These are phyloP conservation scores for Pyrenopolyporus hunteri DNA, from an alignment of 495 filamentous ascomycete species.

Conservation along the genomic window DNA sequence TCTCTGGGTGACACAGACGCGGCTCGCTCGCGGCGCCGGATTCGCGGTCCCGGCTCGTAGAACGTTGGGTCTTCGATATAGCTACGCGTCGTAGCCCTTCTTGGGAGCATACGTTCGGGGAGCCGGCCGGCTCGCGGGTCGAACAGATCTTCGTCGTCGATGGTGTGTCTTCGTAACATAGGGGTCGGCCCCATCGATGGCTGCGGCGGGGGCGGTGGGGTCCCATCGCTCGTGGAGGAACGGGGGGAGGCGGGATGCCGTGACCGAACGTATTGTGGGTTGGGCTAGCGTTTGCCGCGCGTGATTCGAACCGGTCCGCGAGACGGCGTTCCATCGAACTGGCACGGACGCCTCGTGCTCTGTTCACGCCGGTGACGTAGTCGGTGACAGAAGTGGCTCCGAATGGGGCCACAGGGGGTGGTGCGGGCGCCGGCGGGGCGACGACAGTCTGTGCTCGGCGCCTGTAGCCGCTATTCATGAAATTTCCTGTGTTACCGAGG, in stretches of 20 bases:
- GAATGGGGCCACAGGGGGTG: slow-evolving; percentile 43
- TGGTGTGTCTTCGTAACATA: slow-evolving; percentile 47
- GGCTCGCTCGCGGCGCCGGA: slow-evolving; percentile 30
- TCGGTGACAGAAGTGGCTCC: slow-evolving; percentile 44
- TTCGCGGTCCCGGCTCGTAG: slow-evolving; percentile 28
- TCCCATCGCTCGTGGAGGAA: slow-evolving; percentile 41
- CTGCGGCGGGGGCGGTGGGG: slow-evolving; percentile 31
- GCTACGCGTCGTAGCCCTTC: slow-evolving; percentile 25
- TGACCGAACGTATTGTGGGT: slow-evolving; percentile 38
- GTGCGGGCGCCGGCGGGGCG: slow-evolving; percentile 47
- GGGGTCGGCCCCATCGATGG: slow-evolving; percentile 29
- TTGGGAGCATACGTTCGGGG: slow-evolving; percentile 27
- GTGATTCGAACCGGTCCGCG: slow-evolving; percentile 50
- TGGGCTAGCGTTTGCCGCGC: slow-evolving; percentile 35
- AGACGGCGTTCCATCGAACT: slow-evolving; percentile 52
- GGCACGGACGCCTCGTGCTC: slow-evolving; percentile 44
- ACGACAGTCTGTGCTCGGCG: slow-evolving; percentile 49
- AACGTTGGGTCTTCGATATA: slow-evolving; percentile 36
- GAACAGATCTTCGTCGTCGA: slow-evolving; percentile 53
- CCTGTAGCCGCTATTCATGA: slow-evolving; percentile 55
- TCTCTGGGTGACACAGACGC: slow-evolving; percentile 40
- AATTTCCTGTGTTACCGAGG: slow-evolving; percentile 51
- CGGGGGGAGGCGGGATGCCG: slow-evolving; percentile 36
- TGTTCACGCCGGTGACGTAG: slow-evolving; percentile 46
- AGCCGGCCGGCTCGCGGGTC: slow-evolving; percentile 30